phyloP scores from a whole-genome alignment of 495 filamentous ascomycete genomes.

The Hypoxylon rickii region DNA sequence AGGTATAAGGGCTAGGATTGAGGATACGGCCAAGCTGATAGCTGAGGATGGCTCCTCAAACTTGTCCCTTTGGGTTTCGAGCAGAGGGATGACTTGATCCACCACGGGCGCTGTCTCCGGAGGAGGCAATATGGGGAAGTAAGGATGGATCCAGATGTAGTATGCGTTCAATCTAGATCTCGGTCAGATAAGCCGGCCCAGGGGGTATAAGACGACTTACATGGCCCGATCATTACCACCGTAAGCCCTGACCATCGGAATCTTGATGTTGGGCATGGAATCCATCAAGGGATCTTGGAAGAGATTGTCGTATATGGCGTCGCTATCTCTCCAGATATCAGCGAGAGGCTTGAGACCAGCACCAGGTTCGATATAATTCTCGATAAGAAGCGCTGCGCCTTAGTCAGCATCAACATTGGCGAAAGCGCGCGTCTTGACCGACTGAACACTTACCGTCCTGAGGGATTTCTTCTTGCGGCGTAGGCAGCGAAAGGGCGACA shows the following conservation, averaged over 20 bases:
- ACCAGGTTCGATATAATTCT: constrained; percentile 40
- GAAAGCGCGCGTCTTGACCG: not conserved
- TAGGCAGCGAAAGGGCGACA: constrained; percentile 36
- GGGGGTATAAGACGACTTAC: constrained; percentile 19
- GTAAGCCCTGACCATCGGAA: constrained; percentile 34
- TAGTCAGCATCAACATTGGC: constrained; percentile 10
- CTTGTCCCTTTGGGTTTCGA: constrained; percentile 48
- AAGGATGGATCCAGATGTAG: constrained; percentile 63
- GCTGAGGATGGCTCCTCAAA: constrained; percentile 57
- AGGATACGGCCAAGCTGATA: constrained; percentile 59
- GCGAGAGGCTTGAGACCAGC: constrained; percentile 37
- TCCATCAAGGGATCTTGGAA: constrained; percentile 33
- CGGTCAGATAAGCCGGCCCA: constrained; percentile 30
- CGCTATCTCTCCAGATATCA: constrained; percentile 36
- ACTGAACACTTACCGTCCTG: constrained; percentile 28
- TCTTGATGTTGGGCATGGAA: constrained; percentile 28
- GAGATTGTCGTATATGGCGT: constrained; percentile 39
- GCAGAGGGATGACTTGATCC: constrained; percentile 52
- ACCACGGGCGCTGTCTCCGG: constrained; percentile 46
- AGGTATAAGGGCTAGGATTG: constrained; percentile 59
- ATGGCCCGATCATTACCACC: constrained; percentile 35
- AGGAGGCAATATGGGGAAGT: constrained; percentile 63
- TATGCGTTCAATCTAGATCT: constrained; percentile 59
- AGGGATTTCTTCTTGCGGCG: constrained; percentile 39
- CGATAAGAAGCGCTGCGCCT: constrained; percentile 31